These are phyloP conservation scores for Colletotrichum chrysophilum DNA, from an alignment of 2,329 filamentous ascomycete species.

Conservation along the genomic window DNA sequence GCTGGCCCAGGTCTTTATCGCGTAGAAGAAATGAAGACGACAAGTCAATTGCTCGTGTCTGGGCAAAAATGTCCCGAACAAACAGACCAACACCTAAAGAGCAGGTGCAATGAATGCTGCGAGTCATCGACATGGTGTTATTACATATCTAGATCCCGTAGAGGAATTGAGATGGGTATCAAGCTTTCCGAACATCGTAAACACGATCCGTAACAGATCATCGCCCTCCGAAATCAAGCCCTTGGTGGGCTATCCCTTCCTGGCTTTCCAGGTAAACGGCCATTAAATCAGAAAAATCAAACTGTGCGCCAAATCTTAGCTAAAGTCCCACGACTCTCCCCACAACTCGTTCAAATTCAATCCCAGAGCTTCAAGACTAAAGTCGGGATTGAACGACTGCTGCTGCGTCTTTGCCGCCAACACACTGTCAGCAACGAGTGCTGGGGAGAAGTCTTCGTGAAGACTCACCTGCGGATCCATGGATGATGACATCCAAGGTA, in stretches of 20 bases:
- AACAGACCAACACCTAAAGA: neutral
- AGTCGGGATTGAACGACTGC: slow-evolving; percentile 52
- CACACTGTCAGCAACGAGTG: slow-evolving; percentile 20
- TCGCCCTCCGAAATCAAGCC: neutral
- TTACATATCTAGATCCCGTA: slow-evolving; percentile 1
- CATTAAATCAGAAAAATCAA: neutral
- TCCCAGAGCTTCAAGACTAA: slow-evolving; percentile 58
- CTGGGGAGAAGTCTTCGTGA: slow-evolving; percentile 19
- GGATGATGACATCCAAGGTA: slow-evolving; percentile 37
- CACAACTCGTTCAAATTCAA: slow-evolving; percentile 61
- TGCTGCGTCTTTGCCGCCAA: slow-evolving; percentile 32
- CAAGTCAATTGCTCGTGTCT: neutral
- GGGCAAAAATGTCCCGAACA: neutral
- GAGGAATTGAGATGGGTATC: slow-evolving; percentile 20
- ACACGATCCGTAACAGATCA: neutral
- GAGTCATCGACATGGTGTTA: slow-evolving; percentile 7
- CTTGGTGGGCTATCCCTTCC: neutral
- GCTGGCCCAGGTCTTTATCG: neutral
- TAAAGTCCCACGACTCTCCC: slow-evolving; percentile 54
- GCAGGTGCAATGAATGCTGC: neutral
- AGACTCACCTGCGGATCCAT: slow-evolving; percentile 28
- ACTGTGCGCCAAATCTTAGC: slow-evolving; percentile 24
- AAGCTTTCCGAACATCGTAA: slow-evolving; percentile 14
- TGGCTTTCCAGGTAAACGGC: neutral
- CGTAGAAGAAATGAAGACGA: neutral